phyloP scores from a whole-genome alignment of 202 grass and related monocot species.

The Saccharum hybrid region DNA sequence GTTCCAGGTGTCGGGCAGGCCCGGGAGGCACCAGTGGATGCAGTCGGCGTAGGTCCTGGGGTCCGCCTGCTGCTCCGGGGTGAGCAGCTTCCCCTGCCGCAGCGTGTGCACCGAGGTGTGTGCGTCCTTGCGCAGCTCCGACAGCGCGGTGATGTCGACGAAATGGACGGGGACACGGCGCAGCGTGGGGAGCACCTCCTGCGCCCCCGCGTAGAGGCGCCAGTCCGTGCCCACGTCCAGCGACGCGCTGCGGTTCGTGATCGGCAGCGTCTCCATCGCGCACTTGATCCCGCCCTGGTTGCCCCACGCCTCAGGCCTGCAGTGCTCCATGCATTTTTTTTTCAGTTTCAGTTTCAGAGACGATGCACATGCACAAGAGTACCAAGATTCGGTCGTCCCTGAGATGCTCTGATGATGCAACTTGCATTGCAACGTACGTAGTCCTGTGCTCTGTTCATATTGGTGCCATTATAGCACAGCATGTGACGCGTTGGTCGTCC shows the following conservation, averaged over 20 bases:
- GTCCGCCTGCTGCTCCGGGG: constrained; percentile 61
- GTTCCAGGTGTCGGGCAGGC: constrained; percentile 89
- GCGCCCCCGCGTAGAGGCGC: constrained; percentile 76
- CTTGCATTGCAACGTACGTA: no score
- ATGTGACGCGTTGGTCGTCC: not conserved
- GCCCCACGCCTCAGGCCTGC: constrained; percentile 78
- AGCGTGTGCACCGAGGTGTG: constrained; percentile 96
- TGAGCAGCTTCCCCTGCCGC: constrained; percentile 71
- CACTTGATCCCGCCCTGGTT: constrained; percentile 86
- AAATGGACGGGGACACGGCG: constrained; percentile 66
- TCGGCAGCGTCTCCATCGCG: constrained; percentile 86
- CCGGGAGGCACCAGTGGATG: constrained; percentile 97
- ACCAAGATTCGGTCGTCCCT: no score
- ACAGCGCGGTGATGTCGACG: constrained; percentile 80
- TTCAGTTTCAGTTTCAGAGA: not conserved
- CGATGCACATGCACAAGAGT: no score
- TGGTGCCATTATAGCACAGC: not conserved
- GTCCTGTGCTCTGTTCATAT: no score
- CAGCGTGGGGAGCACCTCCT: constrained; percentile 56
- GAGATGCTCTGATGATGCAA: no score
- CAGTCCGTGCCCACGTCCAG: constrained; percentile 92
- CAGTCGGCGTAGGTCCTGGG: constrained; percentile 81
- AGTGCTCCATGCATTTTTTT: no score
- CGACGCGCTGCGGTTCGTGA: constrained; percentile 60
- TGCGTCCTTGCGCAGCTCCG: constrained; percentile 84